Evolutionary conservation across 2,329 filamentous ascomycete genomes (phyloP).

Genomic region (Monosporascus sp.): DNA sequence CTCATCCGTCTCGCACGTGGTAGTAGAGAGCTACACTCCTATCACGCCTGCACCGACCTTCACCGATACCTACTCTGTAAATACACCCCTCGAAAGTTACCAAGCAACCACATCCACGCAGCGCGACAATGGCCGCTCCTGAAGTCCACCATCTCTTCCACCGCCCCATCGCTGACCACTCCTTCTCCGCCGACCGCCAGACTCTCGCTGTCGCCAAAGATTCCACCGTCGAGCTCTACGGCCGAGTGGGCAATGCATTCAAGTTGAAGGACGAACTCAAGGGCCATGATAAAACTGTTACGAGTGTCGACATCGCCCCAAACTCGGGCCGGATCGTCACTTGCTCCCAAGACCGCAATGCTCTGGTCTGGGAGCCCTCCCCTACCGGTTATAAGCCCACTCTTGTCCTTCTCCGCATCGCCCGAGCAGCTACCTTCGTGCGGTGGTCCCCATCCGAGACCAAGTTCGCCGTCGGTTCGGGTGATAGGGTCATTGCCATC

Average conservation of each 20-base stretch:
- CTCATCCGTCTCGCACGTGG: slow-evolving; percentile 36
- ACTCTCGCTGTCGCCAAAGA: slow-evolving; percentile 89
- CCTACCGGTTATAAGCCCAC: slow-evolving; percentile 92
- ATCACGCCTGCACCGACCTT: slow-evolving; percentile 44
- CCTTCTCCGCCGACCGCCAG: slow-evolving; percentile 87
- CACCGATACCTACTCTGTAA: slow-evolving; percentile 1
- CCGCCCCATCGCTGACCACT: slow-evolving; percentile 93
- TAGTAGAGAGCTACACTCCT: slow-evolving; percentile 99
- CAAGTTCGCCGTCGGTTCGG: slow-evolving; percentile 96
- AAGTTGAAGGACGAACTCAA: slow-evolving; percentile 87
- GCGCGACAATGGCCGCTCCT: slow-evolving; percentile 66
- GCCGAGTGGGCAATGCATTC: slow-evolving; percentile 66
- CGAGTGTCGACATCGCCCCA: slow-evolving; percentile 91
- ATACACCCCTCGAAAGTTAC: too few relatives aligned
- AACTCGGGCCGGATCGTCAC: slow-evolving; percentile 90
- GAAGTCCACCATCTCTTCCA: slow-evolving; percentile 98
- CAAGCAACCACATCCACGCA: not conserved
- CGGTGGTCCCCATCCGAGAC: slow-evolving; percentile 95
- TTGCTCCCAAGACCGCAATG: slow-evolving; percentile 97
- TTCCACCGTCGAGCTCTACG: slow-evolving; percentile 84
- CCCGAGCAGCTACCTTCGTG: slow-evolving; percentile 91
- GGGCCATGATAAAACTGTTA: slow-evolving; percentile 95
- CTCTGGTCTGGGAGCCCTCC: slow-evolving; percentile 96
- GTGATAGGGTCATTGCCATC: slow-evolving; percentile 88
- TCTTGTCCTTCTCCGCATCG: slow-evolving; percentile 92